A percentile compares a stretch with the other conserved stretches of the same genome.
phyloP scores from a whole-genome alignment of 768 basidiomycete genomes.

The Sporobolomyces phaffii region DNA sequence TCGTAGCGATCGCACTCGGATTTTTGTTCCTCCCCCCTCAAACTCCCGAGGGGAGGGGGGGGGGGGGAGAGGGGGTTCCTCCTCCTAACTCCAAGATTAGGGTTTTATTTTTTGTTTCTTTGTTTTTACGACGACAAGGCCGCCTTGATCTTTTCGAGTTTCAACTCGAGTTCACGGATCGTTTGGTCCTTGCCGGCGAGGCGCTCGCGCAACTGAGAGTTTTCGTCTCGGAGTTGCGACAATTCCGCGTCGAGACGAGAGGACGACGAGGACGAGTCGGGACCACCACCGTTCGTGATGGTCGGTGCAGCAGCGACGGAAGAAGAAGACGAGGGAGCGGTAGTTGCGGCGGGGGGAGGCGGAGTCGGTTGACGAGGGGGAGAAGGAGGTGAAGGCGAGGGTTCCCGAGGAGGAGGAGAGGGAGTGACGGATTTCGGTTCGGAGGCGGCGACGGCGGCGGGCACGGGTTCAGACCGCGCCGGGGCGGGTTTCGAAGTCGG shows the following conservation, averaged over 20 bases:
- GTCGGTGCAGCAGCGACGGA: too few species aligned
- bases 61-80: too few species aligned
- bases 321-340: constrained; percentile 34
- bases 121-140: not conserved
- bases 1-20: too few species aligned
- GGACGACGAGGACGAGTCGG: too few species aligned
- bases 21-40: too few species aligned
- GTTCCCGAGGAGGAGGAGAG: not conserved
- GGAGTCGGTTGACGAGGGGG: constrained; percentile 41
- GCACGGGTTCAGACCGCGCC: constrained; percentile 10
- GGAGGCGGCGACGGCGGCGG: not conserved
- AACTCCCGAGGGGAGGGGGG: too few species aligned
- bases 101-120: too few species aligned
- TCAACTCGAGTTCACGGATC: constrained; percentile 72
- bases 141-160: constrained; percentile 32
- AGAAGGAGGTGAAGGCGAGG: constrained; percentile 36
- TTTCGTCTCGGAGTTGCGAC: constrained; percentile 54
- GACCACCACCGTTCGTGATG: too few species aligned
- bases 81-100: too few species aligned
- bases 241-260: constrained; percentile 19
- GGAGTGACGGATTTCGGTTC: not conserved
- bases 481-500: constrained; percentile 42
- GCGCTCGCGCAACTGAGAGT: constrained; percentile 58
- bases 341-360: constrained; percentile 38
- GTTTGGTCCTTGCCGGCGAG: constrained; percentile 72